Base-by-base conservation (phyloP, 176 grass and related monocot species). In the Avena atlantica region DNA sequence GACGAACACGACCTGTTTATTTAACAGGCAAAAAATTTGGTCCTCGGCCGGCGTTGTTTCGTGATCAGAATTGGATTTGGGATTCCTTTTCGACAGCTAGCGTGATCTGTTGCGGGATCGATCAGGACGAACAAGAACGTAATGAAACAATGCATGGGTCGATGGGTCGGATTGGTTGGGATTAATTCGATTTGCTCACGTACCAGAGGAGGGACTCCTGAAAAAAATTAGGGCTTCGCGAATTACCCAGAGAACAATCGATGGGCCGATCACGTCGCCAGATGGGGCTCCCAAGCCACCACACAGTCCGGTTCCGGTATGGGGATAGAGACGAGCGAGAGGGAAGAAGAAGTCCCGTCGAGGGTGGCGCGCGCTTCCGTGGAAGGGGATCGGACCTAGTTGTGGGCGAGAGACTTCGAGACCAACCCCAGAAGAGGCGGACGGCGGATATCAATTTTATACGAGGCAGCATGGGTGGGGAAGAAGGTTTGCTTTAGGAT, bases 341-440 rank as follows among this genome's bases (percentile, higher is more conserved):
- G 48, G 71, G 70, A 14, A 6, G 70, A 14, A 6, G 5, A 25
- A 65, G 47, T 16, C 23, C 21, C 72, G 72, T 25, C 47, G 47
- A 75, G 47, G 72, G 47, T 75, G 72, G 47, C 72, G 21, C 72
- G 72, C 72, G 72, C 72, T 75, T 75, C 23, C 73, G 24, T 76
- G 48, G 48, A 51, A 76, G 73, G 48, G 73, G 48, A 29, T 27
- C 73, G 47, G 72, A 50, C 72, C 72, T 17, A 52, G 71, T 27
- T 74, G 47, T 29, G 72, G 47, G 47, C 45, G 7, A 52, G 48
- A 52, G 73, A 2, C 48, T 53, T 53, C 17, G 73, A 53, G 73
- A 76, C 48, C 48, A 50, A 53, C 73, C 13, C 73, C 73, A 74
- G 44, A 48, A 50, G 44, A 49, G 70, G 44, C 42, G 70, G 70